Conservation (phyloP, 345 rosid genomes). For the Durio zibethinus region DNA sequence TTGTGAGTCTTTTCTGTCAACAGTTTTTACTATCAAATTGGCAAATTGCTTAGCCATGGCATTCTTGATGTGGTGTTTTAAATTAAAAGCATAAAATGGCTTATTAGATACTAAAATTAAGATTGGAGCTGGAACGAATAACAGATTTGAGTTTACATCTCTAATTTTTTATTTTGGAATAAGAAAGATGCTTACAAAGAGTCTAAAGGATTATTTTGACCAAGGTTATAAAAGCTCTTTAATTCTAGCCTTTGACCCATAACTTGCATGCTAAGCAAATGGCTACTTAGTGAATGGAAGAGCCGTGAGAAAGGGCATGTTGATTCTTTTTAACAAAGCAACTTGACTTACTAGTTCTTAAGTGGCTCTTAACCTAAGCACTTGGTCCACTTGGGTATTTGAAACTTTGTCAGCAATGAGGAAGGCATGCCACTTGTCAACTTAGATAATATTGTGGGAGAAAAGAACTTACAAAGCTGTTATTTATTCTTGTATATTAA, state of each 20-base stretch:
- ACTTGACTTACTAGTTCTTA: neutral
- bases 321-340: neutral
- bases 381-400: neutral
- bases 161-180: neutral
- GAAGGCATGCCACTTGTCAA: neutral
- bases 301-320: neutral
- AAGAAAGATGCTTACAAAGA: neutral
- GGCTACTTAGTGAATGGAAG: neutral
- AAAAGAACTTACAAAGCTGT: neutral
- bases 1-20: neutral
- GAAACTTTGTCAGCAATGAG: no score
- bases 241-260: neutral
- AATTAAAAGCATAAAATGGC: neutral
- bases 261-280: neutral
- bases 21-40: neutral
- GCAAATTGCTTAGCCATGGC: neutral
- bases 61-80: neutral
- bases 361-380: neutral
- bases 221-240: neutral
- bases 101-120: neutral
- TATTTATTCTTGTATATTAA: neutral
- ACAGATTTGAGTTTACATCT: neutral
- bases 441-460: neutral
- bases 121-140: neutral
- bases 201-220: neutral